A percentile compares a stretch with the other conserved stretches of the same genome.
These are phyloP conservation scores for Metahyphopichia silvanorum DNA, from an alignment of 805 yeast genomes.

Conservation along the genomic window DNA sequence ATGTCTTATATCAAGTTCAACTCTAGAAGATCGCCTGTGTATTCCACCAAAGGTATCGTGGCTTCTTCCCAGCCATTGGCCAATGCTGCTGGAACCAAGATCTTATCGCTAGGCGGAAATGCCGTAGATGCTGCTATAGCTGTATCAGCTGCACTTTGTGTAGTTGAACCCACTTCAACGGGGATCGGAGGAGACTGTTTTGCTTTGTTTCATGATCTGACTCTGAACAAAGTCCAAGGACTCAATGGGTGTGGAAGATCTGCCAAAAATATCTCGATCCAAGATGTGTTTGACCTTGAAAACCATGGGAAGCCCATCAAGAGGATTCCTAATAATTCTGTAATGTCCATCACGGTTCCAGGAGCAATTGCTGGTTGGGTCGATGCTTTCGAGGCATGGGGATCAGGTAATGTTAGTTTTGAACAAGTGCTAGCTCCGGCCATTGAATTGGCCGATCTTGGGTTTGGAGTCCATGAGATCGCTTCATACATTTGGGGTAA, in stretches of 20 bases:
- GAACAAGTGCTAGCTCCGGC: constrained; percentile 61
- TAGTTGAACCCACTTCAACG: constrained; percentile 57
- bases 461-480: constrained; percentile 63
- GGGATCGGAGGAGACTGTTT: constrained; percentile 73
- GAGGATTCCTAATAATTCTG: constrained; percentile 52
- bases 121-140: constrained; percentile 66
- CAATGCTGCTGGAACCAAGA: constrained; percentile 65
- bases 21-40: constrained; percentile 72
- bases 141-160: constrained; percentile 51
- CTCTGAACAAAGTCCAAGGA: constrained; percentile 54
- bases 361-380: constrained; percentile 82
- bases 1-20: constrained; percentile 31
- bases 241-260: constrained; percentile 77
- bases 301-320: constrained; percentile 38
- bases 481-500: constrained; percentile 48
- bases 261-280: constrained; percentile 48
- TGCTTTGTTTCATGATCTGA: constrained; percentile 53
- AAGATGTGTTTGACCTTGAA: constrained; percentile 41
- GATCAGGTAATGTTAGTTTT: constrained; percentile 62
- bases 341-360: constrained; percentile 67
- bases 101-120: constrained; percentile 71
- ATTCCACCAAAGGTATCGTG: constrained; percentile 69
- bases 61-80: constrained; percentile 78
- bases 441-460: constrained; percentile 64
- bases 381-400: constrained; percentile 68